Percentiles rank a stretch among this genome's conserved stretches.
Evolutionary conservation across 805 yeast genomes (phyloP).

Genomic region (Cyberlindnera mycetangii): DNA sequence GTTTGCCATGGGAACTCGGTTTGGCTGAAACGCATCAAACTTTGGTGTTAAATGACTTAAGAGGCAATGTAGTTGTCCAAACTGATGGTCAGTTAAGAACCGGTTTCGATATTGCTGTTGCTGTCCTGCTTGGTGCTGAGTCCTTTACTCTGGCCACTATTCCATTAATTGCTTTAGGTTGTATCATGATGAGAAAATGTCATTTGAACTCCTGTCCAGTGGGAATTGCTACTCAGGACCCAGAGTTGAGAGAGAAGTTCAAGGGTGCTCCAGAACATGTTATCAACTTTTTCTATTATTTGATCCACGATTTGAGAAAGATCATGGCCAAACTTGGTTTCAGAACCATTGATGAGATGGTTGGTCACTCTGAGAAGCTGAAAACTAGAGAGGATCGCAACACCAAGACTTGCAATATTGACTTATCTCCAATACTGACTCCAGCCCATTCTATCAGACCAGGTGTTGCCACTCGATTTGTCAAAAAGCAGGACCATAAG

Average conservation of each 20-base stretch:
- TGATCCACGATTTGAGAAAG: conserved; percentile 86
- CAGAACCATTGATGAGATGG: conserved; percentile 96
- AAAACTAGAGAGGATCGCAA: conserved; percentile 82
- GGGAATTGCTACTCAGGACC: conserved; percentile 98
- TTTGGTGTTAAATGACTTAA: conserved; percentile 86
- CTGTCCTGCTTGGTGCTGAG: conserved; percentile 95
- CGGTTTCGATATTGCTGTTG: conserved; percentile 95
- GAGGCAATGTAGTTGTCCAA: conserved; percentile 94
- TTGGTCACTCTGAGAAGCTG: conserved; percentile 92
- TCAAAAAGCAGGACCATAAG: conserved; percentile 90
- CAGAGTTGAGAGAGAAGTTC: conserved; percentile 86
- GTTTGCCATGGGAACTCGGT: conserved; percentile 98
- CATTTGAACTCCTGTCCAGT: conserved; percentile 95
- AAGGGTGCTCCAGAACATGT: conserved; percentile 98
- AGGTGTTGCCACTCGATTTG: conserved; percentile 91
- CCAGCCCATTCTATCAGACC: conserved; percentile 97
- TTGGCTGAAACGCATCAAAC: conserved; percentile 98
- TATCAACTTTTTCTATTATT: conserved; percentile 93
- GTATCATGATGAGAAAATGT: conserved; percentile 94
- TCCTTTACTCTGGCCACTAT: conserved; percentile 98
- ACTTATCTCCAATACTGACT: conserved; percentile 88
- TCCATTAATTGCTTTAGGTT: conserved; percentile 95
- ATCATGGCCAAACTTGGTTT: conserved; percentile 95
- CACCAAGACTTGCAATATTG: conserved; percentile 88
- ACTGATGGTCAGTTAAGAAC: conserved; percentile 99